A percentile compares a stretch with the other conserved stretches of the same genome.
Evolutionary conservation across 441 rosid genomes (phyloP).

Genomic region (Gossypium davidsonii): DNA sequence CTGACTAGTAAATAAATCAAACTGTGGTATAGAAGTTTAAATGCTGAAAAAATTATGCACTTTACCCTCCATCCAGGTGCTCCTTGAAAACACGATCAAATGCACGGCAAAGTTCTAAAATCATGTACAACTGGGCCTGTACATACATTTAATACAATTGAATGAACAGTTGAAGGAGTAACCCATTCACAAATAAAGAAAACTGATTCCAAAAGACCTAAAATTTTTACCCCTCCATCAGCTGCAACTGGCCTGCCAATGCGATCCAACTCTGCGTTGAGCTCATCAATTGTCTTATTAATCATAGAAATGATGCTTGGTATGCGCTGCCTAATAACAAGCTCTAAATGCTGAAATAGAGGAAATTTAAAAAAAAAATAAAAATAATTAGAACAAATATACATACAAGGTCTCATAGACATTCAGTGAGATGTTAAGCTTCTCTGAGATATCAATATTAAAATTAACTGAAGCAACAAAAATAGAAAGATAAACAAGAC

Average conservation of each 20-base stretch:
- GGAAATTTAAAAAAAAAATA: not conserved
- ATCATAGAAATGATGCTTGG: conserved; percentile 95
- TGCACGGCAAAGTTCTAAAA: conserved; percentile 91
- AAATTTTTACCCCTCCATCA: conserved; percentile 82
- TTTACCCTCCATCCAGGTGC: conserved; percentile 98
- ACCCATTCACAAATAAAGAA: conserved; percentile 15
- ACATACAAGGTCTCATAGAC: not conserved
- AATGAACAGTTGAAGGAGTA: conserved; percentile 3
- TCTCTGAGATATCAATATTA: not conserved
- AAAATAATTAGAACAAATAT: not conserved
- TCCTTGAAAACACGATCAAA: conserved; percentile 98
- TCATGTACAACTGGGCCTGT: conserved; percentile 93
- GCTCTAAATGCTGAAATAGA: conserved; percentile 75
- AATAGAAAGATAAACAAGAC: conserved; percentile 31
- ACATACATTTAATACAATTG: conserved; percentile 16
- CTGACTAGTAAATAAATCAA: conserved; percentile 2
- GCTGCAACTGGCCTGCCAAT: conserved; percentile 96
- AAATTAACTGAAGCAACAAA: conserved; percentile 3
- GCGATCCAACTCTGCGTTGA: conserved; percentile 91
- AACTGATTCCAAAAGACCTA: conserved; percentile 8
- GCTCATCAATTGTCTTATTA: conserved; percentile 91
- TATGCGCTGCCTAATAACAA: conserved; percentile 86
- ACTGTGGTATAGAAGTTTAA: conserved; percentile 9
- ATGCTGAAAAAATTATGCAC: conserved; percentile 15
- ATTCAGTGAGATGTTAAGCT: not conserved